phyloP scores from a whole-genome alignment of 139 green algal species.

The Chlamydomonas schloesseri region DNA sequence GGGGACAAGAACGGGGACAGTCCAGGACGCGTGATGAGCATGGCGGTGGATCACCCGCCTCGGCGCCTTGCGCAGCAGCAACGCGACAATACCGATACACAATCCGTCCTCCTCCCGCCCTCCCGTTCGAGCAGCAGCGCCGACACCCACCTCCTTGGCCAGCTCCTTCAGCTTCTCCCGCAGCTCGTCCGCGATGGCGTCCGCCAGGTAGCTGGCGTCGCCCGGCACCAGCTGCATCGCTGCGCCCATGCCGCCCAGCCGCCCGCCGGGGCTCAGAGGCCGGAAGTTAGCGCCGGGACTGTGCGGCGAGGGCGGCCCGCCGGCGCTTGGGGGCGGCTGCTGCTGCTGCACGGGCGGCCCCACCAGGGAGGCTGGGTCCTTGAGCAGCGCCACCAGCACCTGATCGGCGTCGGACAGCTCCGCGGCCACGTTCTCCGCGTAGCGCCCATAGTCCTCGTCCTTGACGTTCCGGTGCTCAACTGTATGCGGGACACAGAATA shows the following conservation, averaged over 20 bases:
- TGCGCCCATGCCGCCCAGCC: no score
- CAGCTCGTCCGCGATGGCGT: conserved; percentile 68
- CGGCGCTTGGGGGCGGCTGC: not conserved
- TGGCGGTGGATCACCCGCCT: no score
- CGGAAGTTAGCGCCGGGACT: not conserved
- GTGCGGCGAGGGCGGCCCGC: not conserved
- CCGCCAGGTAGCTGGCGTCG: conserved; percentile 60
- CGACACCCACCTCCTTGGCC: conserved; percentile 43
- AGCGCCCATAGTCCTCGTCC: conserved; percentile 58
- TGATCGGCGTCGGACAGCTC: conserved; percentile 60
- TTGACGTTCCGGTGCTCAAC: conserved; percentile 54
- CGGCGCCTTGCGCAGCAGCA: no score
- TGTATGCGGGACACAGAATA: conserved; percentile 16
- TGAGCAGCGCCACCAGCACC: conserved; percentile 46
- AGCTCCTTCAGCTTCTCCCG: conserved; percentile 55
- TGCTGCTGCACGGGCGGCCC: not conserved
- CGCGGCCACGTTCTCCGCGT: conserved; percentile 41
- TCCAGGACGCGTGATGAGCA: no score
- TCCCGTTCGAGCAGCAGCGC: no score
- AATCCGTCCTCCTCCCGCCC: no score
- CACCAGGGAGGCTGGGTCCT: conserved; percentile 24
- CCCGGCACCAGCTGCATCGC: conserved; percentile 29
- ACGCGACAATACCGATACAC: no score
- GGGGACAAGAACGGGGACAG: no score
- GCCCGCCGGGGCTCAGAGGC: not conserved